Base-by-base conservation (phyloP, 495 filamentous ascomycete genomes). In the Neurospora tetrasperma region DNA sequence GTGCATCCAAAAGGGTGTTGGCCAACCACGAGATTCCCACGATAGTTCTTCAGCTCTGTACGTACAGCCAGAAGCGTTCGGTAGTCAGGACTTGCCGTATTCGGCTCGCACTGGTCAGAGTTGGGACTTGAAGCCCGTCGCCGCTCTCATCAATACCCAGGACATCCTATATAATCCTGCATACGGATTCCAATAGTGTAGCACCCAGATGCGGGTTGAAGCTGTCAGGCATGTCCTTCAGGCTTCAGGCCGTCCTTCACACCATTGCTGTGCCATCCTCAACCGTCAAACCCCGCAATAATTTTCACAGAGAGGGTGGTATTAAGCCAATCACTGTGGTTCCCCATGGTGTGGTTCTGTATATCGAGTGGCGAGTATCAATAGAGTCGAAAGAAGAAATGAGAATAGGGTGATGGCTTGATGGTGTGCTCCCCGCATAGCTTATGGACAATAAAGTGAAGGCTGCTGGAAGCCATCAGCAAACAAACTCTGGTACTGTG, bases 241-340 rank as follows among this genome's bases (percentile, higher is more conserved):
- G 54, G 23, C 27, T 66, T 35, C 54, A 31, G 31, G 31, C 54
- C 14, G 23, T 35, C 54, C 23, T 38, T 38, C 54, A 66, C 54
- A 18, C 27, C 54, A 66, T 66, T 35, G 54, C 54, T 66, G 54
- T 66, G 54, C 27, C 27, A 66, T 66, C 14, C 16, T 31, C 54
- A 66, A 66, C 54, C 23, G 54, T 66, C 54, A 66, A 66, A 66
- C 70, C 70, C 70, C 54, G 70, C 70, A 71, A 11, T n/a, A 14
- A 71, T 20, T 41, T 38, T 27, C 41, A 10, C 62, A 43, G 14
- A 44, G 46, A 59, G 20, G 43, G 8, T 42, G 27, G 20, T 18
- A 18, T 6, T 54, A 7, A 14, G n/a, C 69, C 46, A 73, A 73
- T 71, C 69, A 71, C 12, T n/a, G 9, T 31, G 20, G 38, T 35